Evolutionary conservation across 2,329 filamentous ascomycete genomes (phyloP).

Genomic region (Coniochaeta ligniaria): DNA sequence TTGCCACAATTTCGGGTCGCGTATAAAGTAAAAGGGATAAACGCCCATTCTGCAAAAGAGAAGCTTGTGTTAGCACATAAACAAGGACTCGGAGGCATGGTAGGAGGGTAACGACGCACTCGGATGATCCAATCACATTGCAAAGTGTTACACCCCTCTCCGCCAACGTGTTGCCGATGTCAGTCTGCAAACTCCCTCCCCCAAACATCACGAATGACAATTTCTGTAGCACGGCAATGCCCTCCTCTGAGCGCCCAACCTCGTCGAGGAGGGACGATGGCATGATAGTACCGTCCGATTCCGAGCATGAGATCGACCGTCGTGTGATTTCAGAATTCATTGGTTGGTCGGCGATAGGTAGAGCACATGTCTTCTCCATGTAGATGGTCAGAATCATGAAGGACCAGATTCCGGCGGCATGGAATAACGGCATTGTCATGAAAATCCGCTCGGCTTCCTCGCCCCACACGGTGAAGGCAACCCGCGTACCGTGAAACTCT

Average conservation of each 20-base stretch:
- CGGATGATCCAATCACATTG: constrained; percentile 33
- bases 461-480: constrained; percentile 22
- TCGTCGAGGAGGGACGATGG: constrained; percentile 36
- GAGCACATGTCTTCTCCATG: constrained; percentile 17
- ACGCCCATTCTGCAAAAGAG: constrained; percentile 24
- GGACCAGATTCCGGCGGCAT: constrained; percentile 25
- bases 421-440: constrained; percentile 28
- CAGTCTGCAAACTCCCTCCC: constrained; percentile 30
- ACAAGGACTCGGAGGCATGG: too few species aligned
- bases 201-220: constrained; percentile 26
- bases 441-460: not conserved
- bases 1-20: constrained; percentile 28
- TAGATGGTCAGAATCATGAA: constrained; percentile 19
- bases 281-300: constrained; percentile 19
- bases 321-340: constrained; percentile 25
- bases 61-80: constrained; percentile 16
- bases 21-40: constrained; percentile 22
- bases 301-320: constrained; percentile 20
- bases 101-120: constrained; percentile 20
- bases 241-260: constrained; percentile 24
- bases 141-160: constrained; percentile 23
- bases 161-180: constrained; percentile 29
- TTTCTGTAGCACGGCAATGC: constrained; percentile 21
- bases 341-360: constrained; percentile 24
- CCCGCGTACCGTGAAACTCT: constrained; percentile 8